These are phyloP conservation scores for Pseudozyma thailandica DNA, from an alignment of 1,284 basidiomycete species.

Conservation along the genomic window DNA sequence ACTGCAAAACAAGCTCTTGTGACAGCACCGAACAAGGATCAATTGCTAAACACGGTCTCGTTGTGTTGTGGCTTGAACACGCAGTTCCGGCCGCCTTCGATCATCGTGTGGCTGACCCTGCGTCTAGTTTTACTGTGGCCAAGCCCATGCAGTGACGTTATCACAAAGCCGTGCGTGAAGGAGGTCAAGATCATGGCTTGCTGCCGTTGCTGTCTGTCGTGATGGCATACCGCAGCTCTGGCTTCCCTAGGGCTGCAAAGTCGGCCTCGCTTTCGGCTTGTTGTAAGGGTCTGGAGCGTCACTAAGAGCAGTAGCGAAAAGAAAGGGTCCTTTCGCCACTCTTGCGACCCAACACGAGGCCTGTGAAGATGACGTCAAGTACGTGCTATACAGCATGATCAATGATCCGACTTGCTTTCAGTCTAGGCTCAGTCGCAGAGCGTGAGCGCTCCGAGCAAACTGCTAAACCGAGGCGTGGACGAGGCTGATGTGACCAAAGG, in stretches of 20 bases:
- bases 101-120: no score
- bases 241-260: background rate
- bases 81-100: no score
- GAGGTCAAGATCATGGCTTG: no score
- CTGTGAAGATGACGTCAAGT: background rate
- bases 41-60: background rate
- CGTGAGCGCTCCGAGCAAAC: no score
- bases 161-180: no score
- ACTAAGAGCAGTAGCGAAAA: background rate
- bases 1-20: background rate
- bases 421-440: no score
- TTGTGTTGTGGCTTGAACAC: background rate
- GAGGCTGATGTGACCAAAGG: no score
- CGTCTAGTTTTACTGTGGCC: no score
- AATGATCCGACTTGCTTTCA: no score
- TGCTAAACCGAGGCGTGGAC: no score
- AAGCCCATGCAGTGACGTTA: no score
- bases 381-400: background rate
- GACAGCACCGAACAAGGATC: no score
- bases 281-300: background rate
- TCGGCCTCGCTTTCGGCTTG: background rate
- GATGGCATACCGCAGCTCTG: constrained; percentile 5
- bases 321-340: background rate
- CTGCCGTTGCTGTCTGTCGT: background rate
- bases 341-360: background rate